Evolutionary conservation across 768 basidiomycete species (phyloP).

Genomic region (Panellus pusillus): DNA sequence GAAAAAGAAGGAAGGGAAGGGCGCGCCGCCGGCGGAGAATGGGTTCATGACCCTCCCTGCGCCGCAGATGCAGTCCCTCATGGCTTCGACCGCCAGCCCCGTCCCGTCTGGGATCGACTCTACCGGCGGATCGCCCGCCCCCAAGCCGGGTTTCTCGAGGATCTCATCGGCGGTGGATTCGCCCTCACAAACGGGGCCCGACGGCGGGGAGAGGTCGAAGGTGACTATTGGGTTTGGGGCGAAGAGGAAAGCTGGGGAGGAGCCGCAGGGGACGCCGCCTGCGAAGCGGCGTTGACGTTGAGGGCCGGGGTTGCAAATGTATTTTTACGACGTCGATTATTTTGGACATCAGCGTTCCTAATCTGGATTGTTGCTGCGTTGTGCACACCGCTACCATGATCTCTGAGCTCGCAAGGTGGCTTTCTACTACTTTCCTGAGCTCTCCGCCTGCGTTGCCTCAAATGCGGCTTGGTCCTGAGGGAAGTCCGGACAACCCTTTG

Average conservation of each 20-base stretch:
- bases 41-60: constrained; percentile 78
- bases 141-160: constrained; percentile 75
- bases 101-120: constrained; percentile 39
- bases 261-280: constrained; percentile 64
- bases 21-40: constrained; percentile 44
- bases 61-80: constrained; percentile 41
- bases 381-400: constrained; percentile 26
- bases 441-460: constrained; percentile 45
- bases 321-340: neutral
- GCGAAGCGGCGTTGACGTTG: constrained; percentile 54
- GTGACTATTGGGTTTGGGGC: constrained; percentile 75
- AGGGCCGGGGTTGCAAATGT: neutral
- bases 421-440: constrained; percentile 19
- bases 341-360: neutral
- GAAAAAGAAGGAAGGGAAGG: constrained; percentile 70
- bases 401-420: constrained; percentile 31
- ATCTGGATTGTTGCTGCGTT: neutral
- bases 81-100: constrained; percentile 45
- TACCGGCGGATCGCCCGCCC: constrained; percentile 54
- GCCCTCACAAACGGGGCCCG: constrained; percentile 53
- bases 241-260: constrained; percentile 80
- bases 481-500: constrained; percentile 51
- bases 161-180: constrained; percentile 63
- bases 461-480: constrained; percentile 63
- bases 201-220: constrained; percentile 65